Percentiles rank a stretch among this genome's conserved stretches.
Conservation (phyloP, 352 stramenopile species). For the Phytopythium kandeliae region DNA sequence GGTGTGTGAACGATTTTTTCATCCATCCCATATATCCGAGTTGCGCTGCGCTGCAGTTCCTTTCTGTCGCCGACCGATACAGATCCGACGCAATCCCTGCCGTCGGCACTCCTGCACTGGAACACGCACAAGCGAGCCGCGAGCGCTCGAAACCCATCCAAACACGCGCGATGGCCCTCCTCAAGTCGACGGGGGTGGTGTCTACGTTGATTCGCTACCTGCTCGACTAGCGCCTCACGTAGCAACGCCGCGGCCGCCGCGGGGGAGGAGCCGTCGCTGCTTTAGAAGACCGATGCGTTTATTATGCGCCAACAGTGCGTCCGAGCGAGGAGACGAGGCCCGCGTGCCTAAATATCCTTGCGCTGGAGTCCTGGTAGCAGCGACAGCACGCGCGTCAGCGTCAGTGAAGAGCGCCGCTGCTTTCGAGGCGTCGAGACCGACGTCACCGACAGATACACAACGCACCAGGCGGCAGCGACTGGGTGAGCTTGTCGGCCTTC, state of each 20-base stretch:
- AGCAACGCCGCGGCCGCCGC: slow-evolving; percentile 2
- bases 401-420: no score
- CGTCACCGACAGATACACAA: no score
- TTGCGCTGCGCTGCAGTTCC: no score
- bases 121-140: not conserved
- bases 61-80: no score
- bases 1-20: slow-evolving; percentile 7
- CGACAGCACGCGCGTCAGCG: not conserved
- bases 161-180: slow-evolving; percentile 5
- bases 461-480: slow-evolving; percentile 96
- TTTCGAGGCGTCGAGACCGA: no score
- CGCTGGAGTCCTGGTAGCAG: slow-evolving; percentile 69
- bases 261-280: slow-evolving; percentile 1
- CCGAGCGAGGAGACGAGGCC: not conserved
- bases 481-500: slow-evolving; percentile 99
- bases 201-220: slow-evolving; percentile 7
- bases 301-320: slow-evolving; percentile 38
- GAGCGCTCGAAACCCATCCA: not conserved
- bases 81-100: no score
- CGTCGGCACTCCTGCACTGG: no score
- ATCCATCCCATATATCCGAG: no score
- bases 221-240: slow-evolving; percentile 1
- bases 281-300: slow-evolving; percentile 78
- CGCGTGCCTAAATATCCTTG: slow-evolving; percentile 88
- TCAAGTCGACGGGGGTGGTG: slow-evolving; percentile 5